phyloP scores from a whole-genome alignment of 2,329 filamentous ascomycete species.

The Penicillium sp. region DNA sequence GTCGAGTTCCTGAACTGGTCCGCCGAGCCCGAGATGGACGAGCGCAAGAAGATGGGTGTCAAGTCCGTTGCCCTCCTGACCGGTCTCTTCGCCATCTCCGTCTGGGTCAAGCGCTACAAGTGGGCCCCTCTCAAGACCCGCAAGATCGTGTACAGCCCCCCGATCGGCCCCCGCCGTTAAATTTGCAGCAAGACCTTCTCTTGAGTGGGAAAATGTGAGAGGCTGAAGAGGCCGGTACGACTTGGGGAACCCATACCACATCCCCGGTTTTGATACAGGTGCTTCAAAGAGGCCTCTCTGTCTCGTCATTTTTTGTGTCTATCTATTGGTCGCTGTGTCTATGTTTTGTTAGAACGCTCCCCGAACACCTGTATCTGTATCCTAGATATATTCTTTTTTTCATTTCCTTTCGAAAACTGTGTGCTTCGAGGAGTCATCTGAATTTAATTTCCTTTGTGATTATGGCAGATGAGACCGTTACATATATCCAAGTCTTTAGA shows the following conservation, averaged over 20 bases:
- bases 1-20: slow-evolving; percentile 99
- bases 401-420: slow-evolving; percentile 39
- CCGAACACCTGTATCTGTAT: slow-evolving; percentile 45
- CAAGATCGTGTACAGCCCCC: slow-evolving; percentile 86
- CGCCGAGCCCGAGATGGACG: slow-evolving; percentile 98
- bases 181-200: slow-evolving; percentile 28
- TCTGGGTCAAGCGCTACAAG: slow-evolving; percentile 99
- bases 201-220: slow-evolving; percentile 34
- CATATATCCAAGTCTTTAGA: neutral
- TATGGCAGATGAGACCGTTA: slow-evolving; percentile 4
- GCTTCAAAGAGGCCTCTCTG: slow-evolving; percentile 23
- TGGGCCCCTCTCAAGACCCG: slow-evolving; percentile 95
- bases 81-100: slow-evolving; percentile 78
- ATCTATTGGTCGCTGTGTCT: slow-evolving; percentile 33
- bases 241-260: slow-evolving; percentile 29
- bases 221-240: slow-evolving; percentile 26
- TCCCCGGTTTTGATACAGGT: slow-evolving; percentile 24
- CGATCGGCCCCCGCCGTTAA: slow-evolving; percentile 46
- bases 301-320: slow-evolving; percentile 31
- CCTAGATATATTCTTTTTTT: slow-evolving; percentile 43
- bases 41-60: slow-evolving; percentile 99
- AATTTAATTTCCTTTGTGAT: slow-evolving; percentile 42
- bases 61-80: slow-evolving; percentile 84
- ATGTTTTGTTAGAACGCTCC: slow-evolving; percentile 42
- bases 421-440: slow-evolving; percentile 40